Evolutionary conservation across 305 asterid species (phyloP).

Genomic region (Ilex paraguariensis): DNA sequence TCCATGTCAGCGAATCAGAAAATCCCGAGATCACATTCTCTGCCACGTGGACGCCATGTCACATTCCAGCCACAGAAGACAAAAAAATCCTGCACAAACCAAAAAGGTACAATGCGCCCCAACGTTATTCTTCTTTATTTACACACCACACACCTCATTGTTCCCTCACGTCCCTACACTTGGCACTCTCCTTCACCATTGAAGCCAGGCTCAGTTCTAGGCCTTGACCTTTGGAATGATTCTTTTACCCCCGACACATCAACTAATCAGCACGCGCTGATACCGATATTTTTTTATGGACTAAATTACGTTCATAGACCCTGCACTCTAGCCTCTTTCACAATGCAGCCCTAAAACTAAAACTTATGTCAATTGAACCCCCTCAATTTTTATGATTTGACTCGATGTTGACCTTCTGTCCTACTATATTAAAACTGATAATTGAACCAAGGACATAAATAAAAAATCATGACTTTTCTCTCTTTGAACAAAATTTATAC

Average conservation of each 20-base stretch:
- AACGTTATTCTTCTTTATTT: neutral
- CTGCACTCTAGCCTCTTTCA: too few species aligned
- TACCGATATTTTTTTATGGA: too few species aligned
- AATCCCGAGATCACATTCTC: neutral
- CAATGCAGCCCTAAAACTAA: too few species aligned
- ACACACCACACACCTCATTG: constrained; percentile 2
- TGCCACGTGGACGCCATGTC: constrained; percentile 24
- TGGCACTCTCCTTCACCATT: constrained; percentile 44
- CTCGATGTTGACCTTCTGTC: too few species aligned
- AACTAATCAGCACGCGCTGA: too few species aligned
- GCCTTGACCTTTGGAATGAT: constrained; percentile 12
- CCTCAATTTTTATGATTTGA: too few species aligned
- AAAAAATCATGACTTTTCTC: too few species aligned
- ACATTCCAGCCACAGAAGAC: neutral
- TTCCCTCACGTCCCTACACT: constrained; percentile 21
- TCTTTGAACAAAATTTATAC: too few species aligned
- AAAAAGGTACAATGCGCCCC: constrained; percentile 15
- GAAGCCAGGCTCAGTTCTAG: neutral
- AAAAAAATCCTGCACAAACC: constrained; percentile 36
- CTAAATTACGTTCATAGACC: too few species aligned
- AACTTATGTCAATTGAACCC: too few species aligned
- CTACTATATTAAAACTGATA: too few species aligned
- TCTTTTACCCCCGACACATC: constrained; percentile 24
- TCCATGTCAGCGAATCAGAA: constrained; percentile 25
- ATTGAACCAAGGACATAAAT: too few species aligned